Evolutionary conservation across 345 rosid genomes (phyloP).

Genomic region (Laguncularia racemosa): DNA sequence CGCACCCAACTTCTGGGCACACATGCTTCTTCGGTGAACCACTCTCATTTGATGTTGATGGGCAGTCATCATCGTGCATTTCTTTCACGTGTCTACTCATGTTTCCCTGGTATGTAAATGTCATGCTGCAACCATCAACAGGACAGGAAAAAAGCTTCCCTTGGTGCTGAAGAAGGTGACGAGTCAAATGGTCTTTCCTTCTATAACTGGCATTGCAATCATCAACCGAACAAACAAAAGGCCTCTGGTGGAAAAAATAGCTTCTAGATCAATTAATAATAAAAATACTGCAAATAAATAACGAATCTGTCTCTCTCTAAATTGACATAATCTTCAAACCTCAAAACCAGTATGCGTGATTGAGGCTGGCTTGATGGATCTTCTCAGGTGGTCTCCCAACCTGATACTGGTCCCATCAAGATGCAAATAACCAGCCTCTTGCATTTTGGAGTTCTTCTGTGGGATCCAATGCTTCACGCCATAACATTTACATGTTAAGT

Average conservation of each 20-base stretch:
- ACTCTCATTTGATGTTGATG: slow-evolving; percentile 9
- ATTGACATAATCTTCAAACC: slow-evolving; percentile 26
- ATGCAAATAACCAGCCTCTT: slow-evolving; percentile 46
- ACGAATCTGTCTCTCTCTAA: neutral
- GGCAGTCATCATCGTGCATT: slow-evolving; percentile 26
- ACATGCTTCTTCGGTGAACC: slow-evolving; percentile 27
- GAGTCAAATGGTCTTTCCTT: slow-evolving; percentile 83
- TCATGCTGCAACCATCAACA: slow-evolving; percentile 38
- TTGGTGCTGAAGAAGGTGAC: slow-evolving; percentile 64
- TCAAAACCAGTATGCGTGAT: slow-evolving; percentile 49
- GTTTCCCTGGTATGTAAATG: slow-evolving; percentile 47
- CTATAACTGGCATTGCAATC: slow-evolving; percentile 69
- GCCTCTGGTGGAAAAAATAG: slow-evolving; percentile 42
- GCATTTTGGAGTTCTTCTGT: slow-evolving; percentile 96
- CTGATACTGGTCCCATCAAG: slow-evolving; percentile 96
- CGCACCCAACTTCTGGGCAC: slow-evolving; percentile 75
- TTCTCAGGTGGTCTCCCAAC: slow-evolving; percentile 99
- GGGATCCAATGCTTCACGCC: slow-evolving; percentile 99
- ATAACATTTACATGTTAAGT: slow-evolving; percentile 5
- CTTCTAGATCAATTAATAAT: neutral
- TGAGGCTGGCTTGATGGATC: slow-evolving; percentile 90
- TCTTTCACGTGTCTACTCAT: slow-evolving; percentile 53
- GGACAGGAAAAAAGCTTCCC: slow-evolving; percentile 77
- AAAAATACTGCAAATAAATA: neutral
- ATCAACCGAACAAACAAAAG: slow-evolving; percentile 52